A percentile compares a stretch with the other conserved stretches of the same genome.
Evolutionary conservation across 2,329 filamentous ascomycete species (phyloP).

Genomic region (Venturia nashicola): DNA sequence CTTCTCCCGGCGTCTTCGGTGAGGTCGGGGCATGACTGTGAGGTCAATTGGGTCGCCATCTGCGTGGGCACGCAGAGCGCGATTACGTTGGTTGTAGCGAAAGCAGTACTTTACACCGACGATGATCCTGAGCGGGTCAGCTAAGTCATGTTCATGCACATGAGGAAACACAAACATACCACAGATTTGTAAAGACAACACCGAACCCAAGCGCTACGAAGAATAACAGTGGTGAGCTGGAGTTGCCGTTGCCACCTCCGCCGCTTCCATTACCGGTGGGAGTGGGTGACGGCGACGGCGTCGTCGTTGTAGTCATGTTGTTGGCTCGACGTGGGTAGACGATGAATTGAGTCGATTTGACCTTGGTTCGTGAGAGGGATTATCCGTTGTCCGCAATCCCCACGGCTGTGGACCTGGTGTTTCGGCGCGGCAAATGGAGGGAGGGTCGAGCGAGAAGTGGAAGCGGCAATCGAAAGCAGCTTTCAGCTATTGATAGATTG

Average conservation of each 20-base stretch:
- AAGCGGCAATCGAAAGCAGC: not conserved
- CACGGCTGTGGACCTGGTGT: not conserved
- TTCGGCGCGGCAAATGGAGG: not conserved
- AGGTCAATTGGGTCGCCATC: slow-evolving; percentile 84
- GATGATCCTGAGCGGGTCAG: slow-evolving; percentile 65
- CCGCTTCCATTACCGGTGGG: slow-evolving; percentile 15
- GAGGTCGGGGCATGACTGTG: slow-evolving; percentile 70
- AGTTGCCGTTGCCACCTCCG: slow-evolving; percentile 36
- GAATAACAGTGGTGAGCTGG: slow-evolving; percentile 69
- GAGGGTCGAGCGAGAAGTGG: not conserved
- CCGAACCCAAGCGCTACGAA: slow-evolving; percentile 95
- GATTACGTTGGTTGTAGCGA: slow-evolving; percentile 89
- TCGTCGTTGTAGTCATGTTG: slow-evolving; percentile 9
- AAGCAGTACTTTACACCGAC: slow-evolving; percentile 99
- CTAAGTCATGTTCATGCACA: not conserved
- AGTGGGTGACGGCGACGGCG: slow-evolving; percentile 11
- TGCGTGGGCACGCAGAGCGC: slow-evolving; percentile 61
- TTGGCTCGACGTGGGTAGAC: not conserved
- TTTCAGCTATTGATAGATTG: too few species aligned
- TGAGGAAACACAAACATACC: slow-evolving; percentile 47
- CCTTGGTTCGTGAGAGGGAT: not conserved
- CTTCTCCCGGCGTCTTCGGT: slow-evolving; percentile 84
- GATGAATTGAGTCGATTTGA: slow-evolving; percentile 1
- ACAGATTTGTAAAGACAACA: slow-evolving; percentile 96
- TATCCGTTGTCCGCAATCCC: not conserved